Conservation (phyloP, 441 rosid species). For the Bruguiera hainesii region DNA sequence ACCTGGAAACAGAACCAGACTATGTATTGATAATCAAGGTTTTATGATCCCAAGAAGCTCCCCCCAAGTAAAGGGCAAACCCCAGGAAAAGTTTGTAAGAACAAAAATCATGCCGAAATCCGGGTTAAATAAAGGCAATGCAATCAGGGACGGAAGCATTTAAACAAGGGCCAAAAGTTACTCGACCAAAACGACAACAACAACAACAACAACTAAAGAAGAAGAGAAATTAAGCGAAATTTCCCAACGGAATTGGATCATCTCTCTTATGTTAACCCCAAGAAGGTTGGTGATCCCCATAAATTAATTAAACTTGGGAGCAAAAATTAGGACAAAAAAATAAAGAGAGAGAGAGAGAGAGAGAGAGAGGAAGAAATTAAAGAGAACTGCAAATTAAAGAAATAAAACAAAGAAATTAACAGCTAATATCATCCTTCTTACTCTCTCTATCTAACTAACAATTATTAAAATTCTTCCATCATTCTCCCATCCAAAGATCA, state of each 20-base stretch:
- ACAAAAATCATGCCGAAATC: not conserved
- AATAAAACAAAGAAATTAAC: conserved; percentile 16
- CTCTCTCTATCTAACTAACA: conserved; percentile 33
- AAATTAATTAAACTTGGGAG: conserved; percentile 30
- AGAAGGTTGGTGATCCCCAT: conserved; percentile 28
- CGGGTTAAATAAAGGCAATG: not conserved
- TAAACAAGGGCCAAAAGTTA: not conserved
- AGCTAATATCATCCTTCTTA: conserved; percentile 33
- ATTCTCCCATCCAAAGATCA: conserved; percentile 28
- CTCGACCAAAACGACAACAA: no score
- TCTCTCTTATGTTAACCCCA: conserved; percentile 29
- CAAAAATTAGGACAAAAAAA: conserved; percentile 1
- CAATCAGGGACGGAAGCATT: not conserved
- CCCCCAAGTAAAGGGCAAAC: not conserved
- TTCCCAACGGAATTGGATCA: conserved; percentile 24
- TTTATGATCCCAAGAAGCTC: not conserved
- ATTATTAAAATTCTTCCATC: conserved; percentile 30
- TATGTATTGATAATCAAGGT: not conserved
- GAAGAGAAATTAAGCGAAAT: conserved; percentile 7
- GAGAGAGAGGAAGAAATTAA: not conserved
- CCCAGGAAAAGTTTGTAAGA: not conserved
- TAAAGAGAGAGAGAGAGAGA: not conserved
- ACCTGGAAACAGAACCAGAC: not conserved
- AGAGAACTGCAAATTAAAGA: conserved; percentile 16
- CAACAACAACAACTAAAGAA: no score